Evolutionary conservation across 495 filamentous ascomycete genomes (phyloP), one percentile per base, ranked within the genome.

Genomic region (Mycothermus thermophilus): DNA sequence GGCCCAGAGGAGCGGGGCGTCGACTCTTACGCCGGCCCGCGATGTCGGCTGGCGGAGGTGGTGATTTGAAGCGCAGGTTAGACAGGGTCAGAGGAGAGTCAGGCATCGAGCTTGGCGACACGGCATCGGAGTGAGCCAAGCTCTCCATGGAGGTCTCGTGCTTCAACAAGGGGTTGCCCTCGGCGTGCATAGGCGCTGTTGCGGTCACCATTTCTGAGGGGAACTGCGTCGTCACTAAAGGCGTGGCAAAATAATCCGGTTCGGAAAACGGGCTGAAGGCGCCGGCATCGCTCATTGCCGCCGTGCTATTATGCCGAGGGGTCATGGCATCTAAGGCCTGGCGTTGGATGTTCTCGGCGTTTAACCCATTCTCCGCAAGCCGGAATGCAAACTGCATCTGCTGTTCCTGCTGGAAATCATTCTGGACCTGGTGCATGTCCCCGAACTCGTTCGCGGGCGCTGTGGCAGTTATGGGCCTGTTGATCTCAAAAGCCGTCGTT

Each of bases 11-110:
- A 9, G 62, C 55, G 2, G 63, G 62, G 8, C 62, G 55, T 6
- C 59, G 51, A 32, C 58, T 55, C 38, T 67, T 69, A 35, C 64
- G 52, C 18, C 64, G 57, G 12, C 59, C 53, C 14, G 64, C 64
- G 25, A 69, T 61, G 39, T 69, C 60, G 25, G 59, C 54, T 1
- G 62, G 52, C 18, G 63, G 63, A 7, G 63, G 60, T 2, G 64
- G 64, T 0, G 63, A 64, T 41, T 54, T 60, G 44, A 68, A 60
- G n/a, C 49, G 48, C 29, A 54, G 9, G 14, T 48, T 38, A 2
- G 42, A 33, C 11, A 41, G 12, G 2, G 35, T 36, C 8, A 41
- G 34, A 1, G 48, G 47, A 7, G 57, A 53, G 8, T 37, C 49
- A 6, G 59, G 45, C 24, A 54, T 41, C 10, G 46, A 51, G 21